These are phyloP conservation scores for Xylariaceae sp. DNA, from an alignment of 2,329 filamentous ascomycete genomes.

Conservation along the genomic window DNA sequence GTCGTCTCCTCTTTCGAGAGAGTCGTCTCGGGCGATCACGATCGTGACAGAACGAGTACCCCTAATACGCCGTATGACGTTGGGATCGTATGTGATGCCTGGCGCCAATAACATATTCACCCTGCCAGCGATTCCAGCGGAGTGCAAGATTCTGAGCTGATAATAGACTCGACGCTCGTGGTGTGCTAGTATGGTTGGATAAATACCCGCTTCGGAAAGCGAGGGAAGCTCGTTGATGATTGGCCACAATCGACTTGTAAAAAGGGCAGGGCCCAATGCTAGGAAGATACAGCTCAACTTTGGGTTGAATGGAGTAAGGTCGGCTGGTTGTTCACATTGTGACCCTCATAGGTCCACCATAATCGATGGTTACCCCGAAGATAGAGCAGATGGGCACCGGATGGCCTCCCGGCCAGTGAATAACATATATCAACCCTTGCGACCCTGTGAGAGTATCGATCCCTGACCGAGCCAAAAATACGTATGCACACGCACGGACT, in stretches of 20 bases:
- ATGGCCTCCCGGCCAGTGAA: conserved; percentile 5
- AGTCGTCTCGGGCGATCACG: not conserved
- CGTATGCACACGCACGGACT: not conserved
- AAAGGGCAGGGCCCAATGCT: not conserved
- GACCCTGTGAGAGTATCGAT: conserved; percentile 2
- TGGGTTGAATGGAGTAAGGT: conserved; percentile 7
- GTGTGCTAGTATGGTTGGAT: not conserved
- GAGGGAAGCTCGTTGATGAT: conserved; percentile 3
- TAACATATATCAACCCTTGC: not conserved
- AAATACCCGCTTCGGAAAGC: conserved; percentile 11
- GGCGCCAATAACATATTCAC: not conserved
- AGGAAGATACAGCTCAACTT: not conserved
- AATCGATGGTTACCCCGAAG: conserved; percentile 2
- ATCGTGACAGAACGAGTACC: not conserved
- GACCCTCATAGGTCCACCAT: conserved; percentile 3
- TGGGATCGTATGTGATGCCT: not conserved
- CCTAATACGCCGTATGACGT: not conserved
- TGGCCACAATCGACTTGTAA: conserved; percentile 3
- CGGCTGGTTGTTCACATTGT: conserved; percentile 8
- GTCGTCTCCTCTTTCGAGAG: conserved; percentile 1
- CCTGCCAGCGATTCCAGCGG: not conserved
- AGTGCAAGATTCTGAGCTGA: conserved; percentile 3
- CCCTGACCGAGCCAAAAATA: not conserved
- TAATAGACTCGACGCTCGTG: not conserved
- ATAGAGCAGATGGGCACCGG: conserved; percentile 2